Evolutionary conservation across 148 eudicot genomes (phyloP), one percentile per base, ranked within the genome.

Genomic region (Agrostemma githago): DNA sequence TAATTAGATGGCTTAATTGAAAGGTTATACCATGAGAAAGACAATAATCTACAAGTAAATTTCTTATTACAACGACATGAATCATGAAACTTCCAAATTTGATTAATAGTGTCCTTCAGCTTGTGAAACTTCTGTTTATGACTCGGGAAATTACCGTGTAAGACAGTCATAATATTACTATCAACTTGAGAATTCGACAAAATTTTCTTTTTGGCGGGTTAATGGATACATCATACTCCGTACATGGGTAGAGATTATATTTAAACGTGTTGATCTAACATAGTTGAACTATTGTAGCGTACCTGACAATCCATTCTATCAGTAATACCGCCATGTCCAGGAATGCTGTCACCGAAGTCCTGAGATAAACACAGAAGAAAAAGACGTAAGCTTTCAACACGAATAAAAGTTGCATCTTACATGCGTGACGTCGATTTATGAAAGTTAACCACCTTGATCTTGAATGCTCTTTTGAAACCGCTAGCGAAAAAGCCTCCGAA

Each of bases 241-340:
- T n/a, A 51, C 56, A 51, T 51, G 15, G 15, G 56, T 51, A 12
- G 14, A 15, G 56, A 51, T 46, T 6, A 10, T 46, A 46, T 46
- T 6, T 46, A 46, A 46, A 46, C 2, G 51, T 8, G 51, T 46
- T 46, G 51, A 46, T 46, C 51, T 46, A 8, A 46, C 51, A 6
- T 46, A 0, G 11, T 40, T 46, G 56, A 51, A 51, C 56, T 10
- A 12, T 12, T 39, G 60, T 15, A 70, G 58, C 83, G 65, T 79
- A 95, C 98, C 97, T 92, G 98, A 85, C 98, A 92, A 85, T 92
- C 98, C 98, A 95, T 95, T 85, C 98, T 78, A 76, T 95, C 98
- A 26, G 98, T 95, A 20, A 95, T 92, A 40, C 97, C 98, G 72
- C 98, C 98, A 80, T 95, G 97, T 44, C 98, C 98, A 72, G 98